Conservation (phyloP, 1,139 yeast genomes). For the Saccharomyces hybrid region DNA sequence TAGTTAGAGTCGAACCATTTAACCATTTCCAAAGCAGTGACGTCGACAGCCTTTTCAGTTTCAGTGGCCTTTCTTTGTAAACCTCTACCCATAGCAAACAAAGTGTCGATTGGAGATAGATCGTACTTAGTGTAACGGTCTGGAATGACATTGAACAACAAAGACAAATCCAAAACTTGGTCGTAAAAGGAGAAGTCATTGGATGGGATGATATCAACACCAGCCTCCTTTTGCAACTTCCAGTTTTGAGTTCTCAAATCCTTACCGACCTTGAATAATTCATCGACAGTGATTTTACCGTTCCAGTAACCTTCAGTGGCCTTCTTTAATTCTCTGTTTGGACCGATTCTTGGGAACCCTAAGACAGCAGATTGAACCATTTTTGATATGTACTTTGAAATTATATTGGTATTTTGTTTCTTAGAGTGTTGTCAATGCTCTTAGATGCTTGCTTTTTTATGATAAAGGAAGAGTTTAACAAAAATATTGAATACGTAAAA, state of each 20-base stretch:
- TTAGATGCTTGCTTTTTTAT: background rate
- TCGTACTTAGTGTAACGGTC: conserved; percentile 91
- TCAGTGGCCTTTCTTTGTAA: conserved; percentile 94
- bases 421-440: background rate
- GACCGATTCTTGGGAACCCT: conserved; percentile 99
- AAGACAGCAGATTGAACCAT: conserved; percentile 96
- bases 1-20: conserved; percentile 99
- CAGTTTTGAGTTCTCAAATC: conserved; percentile 93
- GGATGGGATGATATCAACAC: conserved; percentile 94
- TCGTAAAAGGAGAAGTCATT: conserved; percentile 98
- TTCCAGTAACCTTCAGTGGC: conserved; percentile 98
- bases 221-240: conserved; percentile 95
- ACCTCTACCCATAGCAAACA: conserved; percentile 99
- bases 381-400: conserved; percentile 15
- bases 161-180: conserved; percentile 88
- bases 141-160: conserved; percentile 91
- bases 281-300: conserved; percentile 84
- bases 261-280: conserved; percentile 86
- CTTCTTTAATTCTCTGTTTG: conserved; percentile 97
- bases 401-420: background rate
- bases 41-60: conserved; percentile 84
- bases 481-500: background rate
- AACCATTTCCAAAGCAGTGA: conserved; percentile 98
- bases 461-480: background rate
- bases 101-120: conserved; percentile 81